Base-by-base conservation (phyloP, 1,139 yeast species). In the Kodamaea derodonti region DNA sequence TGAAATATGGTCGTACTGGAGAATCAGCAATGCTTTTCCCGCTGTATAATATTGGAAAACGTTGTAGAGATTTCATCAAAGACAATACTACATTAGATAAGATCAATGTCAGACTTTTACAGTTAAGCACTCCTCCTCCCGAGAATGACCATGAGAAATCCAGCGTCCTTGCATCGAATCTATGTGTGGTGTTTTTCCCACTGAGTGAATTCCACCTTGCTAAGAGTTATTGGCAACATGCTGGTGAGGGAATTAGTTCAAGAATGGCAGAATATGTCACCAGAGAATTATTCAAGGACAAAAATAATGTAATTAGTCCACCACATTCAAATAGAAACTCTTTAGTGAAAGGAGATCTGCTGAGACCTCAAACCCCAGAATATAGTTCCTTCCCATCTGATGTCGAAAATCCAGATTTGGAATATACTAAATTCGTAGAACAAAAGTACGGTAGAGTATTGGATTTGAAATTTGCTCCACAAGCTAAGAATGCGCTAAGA, bases 231-330 rank as follows among this genome's bases (percentile, higher is more conserved):
- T 92, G 98, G 98, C 97, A 90, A 55, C 97, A 90, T 51, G 70
- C 95, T 0, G 98, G 98, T 22, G 97, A 92, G 58, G 96, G 96
- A 10, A 76, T 92, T 29, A 85, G 96, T 14, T 85, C 95, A 9
- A 67, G 97, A 49, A 65, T 82, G 60, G 97, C 90, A 1, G 97
- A 90, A 56, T 92, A 86, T 51, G 78, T 85, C 29, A 60, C 84
- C 39, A 77, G 75, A 40, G 85, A 79, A 47, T 63, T 84, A 47
- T 72, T 77, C 46, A 61, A 65, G 17, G 63, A 48, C 39, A 29
- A 15, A 14, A n/a, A 8, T n/a, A 14, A 10, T 10, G 15, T 13
- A 10, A 14, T 12, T 10, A 31, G 34, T 16, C 35, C 35, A 4
- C 24, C 13, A 12, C 29, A 24, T 4, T 27, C 35, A 3, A 32